A percentile compares a stretch with the other conserved stretches of the same genome.
Evolutionary conservation across 2,329 filamentous ascomycete species (phyloP).

Genomic region (Ampelomyces quisqualis): DNA sequence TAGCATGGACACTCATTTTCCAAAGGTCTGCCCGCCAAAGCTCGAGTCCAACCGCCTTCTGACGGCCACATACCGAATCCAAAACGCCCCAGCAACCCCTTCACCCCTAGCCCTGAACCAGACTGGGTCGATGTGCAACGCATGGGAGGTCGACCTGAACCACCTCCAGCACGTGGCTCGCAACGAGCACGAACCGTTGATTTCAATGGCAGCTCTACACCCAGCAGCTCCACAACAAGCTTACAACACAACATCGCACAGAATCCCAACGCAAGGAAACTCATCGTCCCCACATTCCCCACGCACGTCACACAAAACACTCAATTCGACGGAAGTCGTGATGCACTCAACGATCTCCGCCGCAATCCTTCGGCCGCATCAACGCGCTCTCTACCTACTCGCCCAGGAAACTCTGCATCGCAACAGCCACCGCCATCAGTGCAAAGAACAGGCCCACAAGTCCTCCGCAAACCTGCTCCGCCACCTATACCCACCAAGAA

Average conservation of each 20-base stretch:
- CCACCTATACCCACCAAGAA: slow-evolving; percentile 40
- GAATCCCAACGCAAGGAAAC: slow-evolving; percentile 31
- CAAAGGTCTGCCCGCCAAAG: slow-evolving; percentile 70
- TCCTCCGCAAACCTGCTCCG: slow-evolving; percentile 38
- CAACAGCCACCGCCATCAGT: slow-evolving; percentile 8
- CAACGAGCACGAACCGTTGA: slow-evolving; percentile 33
- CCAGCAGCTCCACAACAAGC: slow-evolving; percentile 22
- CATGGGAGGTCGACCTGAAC: slow-evolving; percentile 28
- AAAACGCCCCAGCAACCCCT: slow-evolving; percentile 77
- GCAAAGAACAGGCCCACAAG: slow-evolving; percentile 20
- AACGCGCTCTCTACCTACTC: slow-evolving; percentile 33
- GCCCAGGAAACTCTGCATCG: slow-evolving; percentile 17
- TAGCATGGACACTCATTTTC: slow-evolving; percentile 26
- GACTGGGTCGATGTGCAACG: slow-evolving; percentile 70
- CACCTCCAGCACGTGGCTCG: slow-evolving; percentile 36
- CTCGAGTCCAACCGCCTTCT: slow-evolving; percentile 66
- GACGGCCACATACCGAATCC: slow-evolving; percentile 68
- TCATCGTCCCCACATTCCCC: slow-evolving; percentile 34
- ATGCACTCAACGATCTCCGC: slow-evolving; percentile 21
- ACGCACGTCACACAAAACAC: slow-evolving; percentile 22
- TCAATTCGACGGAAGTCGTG: slow-evolving; percentile 24
- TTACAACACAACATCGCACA: slow-evolving; percentile 12
- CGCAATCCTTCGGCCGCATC: slow-evolving; percentile 30
- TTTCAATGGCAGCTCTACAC: slow-evolving; percentile 23
- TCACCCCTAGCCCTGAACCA: slow-evolving; percentile 68